A percentile compares a stretch with the other conserved stretches of the same genome.
Evolutionary conservation across 176 grass and related monocot species (phyloP).

Genomic region (Alopecurus myosuroides): DNA sequence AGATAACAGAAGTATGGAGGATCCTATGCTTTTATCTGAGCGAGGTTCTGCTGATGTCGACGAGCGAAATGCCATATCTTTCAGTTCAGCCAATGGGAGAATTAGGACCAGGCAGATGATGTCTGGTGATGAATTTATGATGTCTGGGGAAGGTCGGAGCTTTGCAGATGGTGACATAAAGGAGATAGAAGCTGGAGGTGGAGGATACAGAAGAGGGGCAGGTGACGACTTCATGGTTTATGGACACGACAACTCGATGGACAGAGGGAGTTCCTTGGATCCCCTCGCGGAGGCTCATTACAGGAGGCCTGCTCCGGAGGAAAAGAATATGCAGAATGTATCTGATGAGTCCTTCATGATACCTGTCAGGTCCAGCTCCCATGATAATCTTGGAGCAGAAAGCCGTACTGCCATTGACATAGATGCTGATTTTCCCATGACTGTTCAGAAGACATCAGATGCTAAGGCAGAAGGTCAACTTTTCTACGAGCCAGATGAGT

Average conservation of each 20-base stretch:
- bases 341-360: conserved; percentile 87
- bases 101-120: conserved; percentile 38
- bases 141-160: conserved; percentile 45
- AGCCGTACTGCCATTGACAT: conserved; percentile 64
- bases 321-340: conserved; percentile 26
- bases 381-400: conserved; percentile 46
- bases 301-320: conserved; percentile 29
- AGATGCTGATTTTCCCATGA: conserved; percentile 61
- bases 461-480: conserved; percentile 47
- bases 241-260: conserved; percentile 59
- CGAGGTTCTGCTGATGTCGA: conserved; percentile 46
- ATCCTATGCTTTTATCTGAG: conserved; percentile 55
- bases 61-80: conserved; percentile 27
- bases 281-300: conserved; percentile 54
- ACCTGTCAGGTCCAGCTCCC: conserved; percentile 57
- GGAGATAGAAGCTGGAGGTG: conserved; percentile 65
- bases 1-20: conserved; percentile 42
- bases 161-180: conserved; percentile 51
- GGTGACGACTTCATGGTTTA: conserved; percentile 76
- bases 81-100: conserved; percentile 58
- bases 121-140: conserved; percentile 64
- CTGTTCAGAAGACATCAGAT: conserved; percentile 34
- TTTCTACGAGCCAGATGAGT: conserved; percentile 81
- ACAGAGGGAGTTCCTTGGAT: conserved; percentile 50
- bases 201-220: conserved; percentile 39